A percentile compares a stretch with the other conserved stretches of the same genome.
These are phyloP conservation scores for Elsinoe arachidis DNA, from an alignment of 2,329 filamentous ascomycete species.

Conservation along the genomic window DNA sequence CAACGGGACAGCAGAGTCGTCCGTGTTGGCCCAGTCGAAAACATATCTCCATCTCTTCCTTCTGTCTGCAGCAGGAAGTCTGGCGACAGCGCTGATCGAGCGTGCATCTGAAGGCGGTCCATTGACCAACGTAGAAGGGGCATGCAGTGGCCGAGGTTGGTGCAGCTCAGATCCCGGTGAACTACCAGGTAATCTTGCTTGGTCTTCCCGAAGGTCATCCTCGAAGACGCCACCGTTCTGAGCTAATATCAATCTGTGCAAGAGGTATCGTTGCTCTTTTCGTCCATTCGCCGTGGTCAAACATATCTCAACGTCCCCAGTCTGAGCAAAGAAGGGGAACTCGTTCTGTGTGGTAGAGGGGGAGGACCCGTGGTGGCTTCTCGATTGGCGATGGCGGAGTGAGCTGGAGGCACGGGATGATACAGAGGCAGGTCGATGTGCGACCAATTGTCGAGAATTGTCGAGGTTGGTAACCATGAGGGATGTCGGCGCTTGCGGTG, in stretches of 20 bases:
- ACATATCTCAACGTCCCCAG: slow-evolving; percentile 86
- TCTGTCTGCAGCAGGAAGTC: slow-evolving; percentile 14
- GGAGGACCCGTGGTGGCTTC: slow-evolving; percentile 63
- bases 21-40: slow-evolving; percentile 62
- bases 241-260: slow-evolving; percentile 78
- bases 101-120: slow-evolving; percentile 19
- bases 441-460: slow-evolving; percentile 31
- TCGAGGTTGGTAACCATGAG: slow-evolving; percentile 58
- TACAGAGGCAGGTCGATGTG: slow-evolving; percentile 53
- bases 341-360: slow-evolving; percentile 50
- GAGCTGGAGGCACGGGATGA: slow-evolving; percentile 50
- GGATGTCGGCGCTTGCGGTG: slow-evolving; percentile 2
- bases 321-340: slow-evolving; percentile 83
- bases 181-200: slow-evolving; percentile 13
- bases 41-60: slow-evolving; percentile 77
- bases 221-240: slow-evolving; percentile 94
- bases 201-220: slow-evolving; percentile 56
- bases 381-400: slow-evolving; percentile 65
- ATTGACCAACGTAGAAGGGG: background rate
- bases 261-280: slow-evolving; percentile 72
- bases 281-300: slow-evolving; percentile 53
- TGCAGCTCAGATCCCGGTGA: background rate
- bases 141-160: slow-evolving; percentile 8
- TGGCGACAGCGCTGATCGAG: slow-evolving; percentile 19
- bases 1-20: slow-evolving; percentile 73